Evolutionary conservation across 371 early-diverging fungal genomes (phyloP).

Genomic region (Choanephora cucurbitarum): DNA sequence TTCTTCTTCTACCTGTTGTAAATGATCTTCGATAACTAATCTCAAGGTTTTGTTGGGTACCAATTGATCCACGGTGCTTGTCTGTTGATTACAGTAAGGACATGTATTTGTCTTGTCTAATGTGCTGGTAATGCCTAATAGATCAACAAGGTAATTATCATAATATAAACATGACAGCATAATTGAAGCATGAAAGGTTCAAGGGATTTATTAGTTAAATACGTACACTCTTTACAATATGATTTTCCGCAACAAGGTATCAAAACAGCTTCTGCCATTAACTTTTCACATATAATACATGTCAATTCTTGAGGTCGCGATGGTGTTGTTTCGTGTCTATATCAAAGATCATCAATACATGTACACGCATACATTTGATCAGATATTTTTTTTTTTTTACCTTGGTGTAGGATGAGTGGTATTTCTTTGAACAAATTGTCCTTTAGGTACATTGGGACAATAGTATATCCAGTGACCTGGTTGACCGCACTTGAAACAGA

Average conservation of each 20-base stretch:
- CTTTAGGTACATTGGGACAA: conserved; percentile 55
- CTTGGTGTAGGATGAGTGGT: background rate
- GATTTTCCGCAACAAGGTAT: conserved; percentile 85
- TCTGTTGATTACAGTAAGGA: conserved; percentile 41
- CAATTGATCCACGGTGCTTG: conserved; percentile 26
- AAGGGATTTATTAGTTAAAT: conserved; percentile 8
- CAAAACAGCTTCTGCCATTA: conserved; percentile 79
- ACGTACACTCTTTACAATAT: conserved; percentile 88
- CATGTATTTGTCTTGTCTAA: conserved; percentile 37
- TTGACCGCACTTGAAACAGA: conserved; percentile 53
- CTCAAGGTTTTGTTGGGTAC: conserved; percentile 42
- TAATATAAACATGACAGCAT: too few species aligned
- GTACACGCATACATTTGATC: background rate
- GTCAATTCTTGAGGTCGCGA: conserved; percentile 56
- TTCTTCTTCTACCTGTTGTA: conserved; percentile 29
- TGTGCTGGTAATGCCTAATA: conserved; percentile 10
- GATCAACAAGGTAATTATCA: too few species aligned
- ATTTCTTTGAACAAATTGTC: conserved; percentile 45
- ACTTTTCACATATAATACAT: conserved; percentile 75
- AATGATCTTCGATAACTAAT: conserved; percentile 31
- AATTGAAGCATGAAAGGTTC: background rate
- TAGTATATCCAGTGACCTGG: conserved; percentile 61
- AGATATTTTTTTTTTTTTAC: too few species aligned
- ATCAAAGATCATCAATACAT: background rate
- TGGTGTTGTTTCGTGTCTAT: too few species aligned